Evolutionary conservation across 306 rosid genomes (phyloP).

Genomic region (Pyrus betulifolia): DNA sequence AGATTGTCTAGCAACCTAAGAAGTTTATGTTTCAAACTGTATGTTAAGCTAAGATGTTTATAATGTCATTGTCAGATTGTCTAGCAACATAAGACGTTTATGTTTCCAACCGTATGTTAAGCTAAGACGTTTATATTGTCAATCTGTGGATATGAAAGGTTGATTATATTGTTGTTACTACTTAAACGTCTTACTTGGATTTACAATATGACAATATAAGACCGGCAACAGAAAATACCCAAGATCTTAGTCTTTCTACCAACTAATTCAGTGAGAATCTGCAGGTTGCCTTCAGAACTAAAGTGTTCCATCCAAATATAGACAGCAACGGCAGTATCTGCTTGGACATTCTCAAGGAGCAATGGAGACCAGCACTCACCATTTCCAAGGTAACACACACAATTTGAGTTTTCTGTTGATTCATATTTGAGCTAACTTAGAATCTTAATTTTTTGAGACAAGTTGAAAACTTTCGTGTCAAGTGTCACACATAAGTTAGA

Average conservation of each 20-base stretch:
- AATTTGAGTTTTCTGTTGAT: background rate
- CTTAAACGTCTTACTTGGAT: background rate
- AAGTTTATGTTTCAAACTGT: background rate
- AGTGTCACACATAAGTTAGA: no score
- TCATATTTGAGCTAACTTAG: background rate
- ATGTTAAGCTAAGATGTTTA: background rate
- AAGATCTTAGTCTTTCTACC: background rate
- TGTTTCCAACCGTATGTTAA: background rate
- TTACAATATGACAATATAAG: background rate
- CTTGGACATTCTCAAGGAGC: constrained; percentile 89
- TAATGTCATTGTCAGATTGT: background rate
- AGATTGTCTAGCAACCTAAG: background rate
- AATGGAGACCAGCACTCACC: constrained; percentile 98
- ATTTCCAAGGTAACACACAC: constrained; percentile 61
- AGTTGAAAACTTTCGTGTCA: background rate
- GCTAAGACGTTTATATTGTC: background rate
- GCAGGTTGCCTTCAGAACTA: constrained; percentile 89
- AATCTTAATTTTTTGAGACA: background rate
- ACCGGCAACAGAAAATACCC: background rate
- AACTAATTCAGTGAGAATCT: background rate
- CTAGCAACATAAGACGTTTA: background rate
- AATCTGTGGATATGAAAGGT: background rate
- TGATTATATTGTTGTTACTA: background rate
- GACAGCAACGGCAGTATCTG: constrained; percentile 85
- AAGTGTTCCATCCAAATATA: constrained; percentile 89